Conservation (phyloP, 306 rosid species). For the Rosa chinensis region DNA sequence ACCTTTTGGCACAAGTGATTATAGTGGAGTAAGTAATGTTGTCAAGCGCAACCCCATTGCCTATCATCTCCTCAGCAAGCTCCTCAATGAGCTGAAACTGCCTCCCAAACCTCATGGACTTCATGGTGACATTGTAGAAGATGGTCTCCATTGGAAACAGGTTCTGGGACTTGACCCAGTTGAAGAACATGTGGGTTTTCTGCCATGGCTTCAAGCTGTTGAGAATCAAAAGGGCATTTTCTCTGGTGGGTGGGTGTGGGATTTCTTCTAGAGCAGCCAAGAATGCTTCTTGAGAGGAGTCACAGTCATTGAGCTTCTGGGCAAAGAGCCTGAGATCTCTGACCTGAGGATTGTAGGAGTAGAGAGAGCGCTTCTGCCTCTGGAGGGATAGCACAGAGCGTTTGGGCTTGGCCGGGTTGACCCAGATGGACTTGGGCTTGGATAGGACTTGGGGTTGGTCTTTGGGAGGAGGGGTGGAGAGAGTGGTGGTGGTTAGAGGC, state of each 20-base stretch:
- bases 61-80: conserved; percentile 85
- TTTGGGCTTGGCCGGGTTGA: conserved; percentile 77
- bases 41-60: conserved; percentile 53
- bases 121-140: conserved; percentile 94
- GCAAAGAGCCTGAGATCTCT: conserved; percentile 59
- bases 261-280: conserved; percentile 51
- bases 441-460: conserved; percentile 44
- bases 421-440: conserved; percentile 85
- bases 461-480: conserved; percentile 36
- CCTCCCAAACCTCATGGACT: conserved; percentile 84
- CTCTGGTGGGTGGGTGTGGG: conserved; percentile 62
- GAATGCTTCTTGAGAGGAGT: conserved; percentile 50
- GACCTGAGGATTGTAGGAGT: conserved; percentile 57
- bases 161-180: conserved; percentile 71
- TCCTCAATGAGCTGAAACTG: conserved; percentile 81
- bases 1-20: conserved; percentile 77
- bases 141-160: conserved; percentile 81
- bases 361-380: conserved; percentile 62
- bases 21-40: conserved; percentile 90
- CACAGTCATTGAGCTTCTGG: conserved; percentile 55
- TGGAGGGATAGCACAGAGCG: conserved; percentile 65
- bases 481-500: conserved; percentile 54
- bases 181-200: conserved; percentile 59
- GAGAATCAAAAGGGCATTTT: conserved; percentile 73
- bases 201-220: conserved; percentile 90